Conservation (phyloP, 2,329 filamentous ascomycete genomes). For the Rutstroemia sp. region DNA sequence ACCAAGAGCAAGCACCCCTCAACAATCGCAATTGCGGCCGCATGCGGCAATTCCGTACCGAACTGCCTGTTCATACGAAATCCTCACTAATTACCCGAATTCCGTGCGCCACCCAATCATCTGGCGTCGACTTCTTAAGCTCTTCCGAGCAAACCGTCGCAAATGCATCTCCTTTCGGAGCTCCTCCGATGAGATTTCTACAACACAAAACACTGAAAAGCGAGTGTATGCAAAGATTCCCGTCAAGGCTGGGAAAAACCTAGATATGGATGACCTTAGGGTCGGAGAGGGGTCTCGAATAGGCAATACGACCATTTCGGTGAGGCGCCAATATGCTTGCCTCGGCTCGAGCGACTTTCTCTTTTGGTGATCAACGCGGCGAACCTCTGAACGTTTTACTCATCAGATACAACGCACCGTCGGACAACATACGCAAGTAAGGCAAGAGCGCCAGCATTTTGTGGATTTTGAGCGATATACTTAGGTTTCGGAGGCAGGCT, state of each 20-base stretch:
- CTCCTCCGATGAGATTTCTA: constrained; percentile 1
- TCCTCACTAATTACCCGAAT: not conserved
- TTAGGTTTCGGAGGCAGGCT: not conserved
- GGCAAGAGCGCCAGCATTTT: constrained; percentile 2
- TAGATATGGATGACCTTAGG: not conserved
- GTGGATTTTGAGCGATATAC: constrained; percentile 3
- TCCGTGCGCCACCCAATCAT: not conserved
- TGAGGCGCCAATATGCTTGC: not conserved
- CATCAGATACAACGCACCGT: not conserved
- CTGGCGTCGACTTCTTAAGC: not conserved
- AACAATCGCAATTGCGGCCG: constrained; percentile 1
- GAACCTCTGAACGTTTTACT: not conserved
- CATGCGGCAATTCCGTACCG: not conserved
- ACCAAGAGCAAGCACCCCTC: not conserved
- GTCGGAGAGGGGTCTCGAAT: not conserved
- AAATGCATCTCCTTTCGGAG: constrained; percentile 2
- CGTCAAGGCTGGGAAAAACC: not conserved
- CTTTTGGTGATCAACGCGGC: not conserved
- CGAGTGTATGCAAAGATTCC: not conserved
- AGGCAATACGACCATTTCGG: not conserved
- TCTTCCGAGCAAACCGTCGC: not conserved
- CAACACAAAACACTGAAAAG: not conserved
- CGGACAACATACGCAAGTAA: not conserved
- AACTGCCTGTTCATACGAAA: not conserved
- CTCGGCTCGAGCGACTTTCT: not conserved